These are phyloP conservation scores for Glaciozyma antarctica DNA, from an alignment of 768 basidiomycete species.

Conservation along the genomic window DNA sequence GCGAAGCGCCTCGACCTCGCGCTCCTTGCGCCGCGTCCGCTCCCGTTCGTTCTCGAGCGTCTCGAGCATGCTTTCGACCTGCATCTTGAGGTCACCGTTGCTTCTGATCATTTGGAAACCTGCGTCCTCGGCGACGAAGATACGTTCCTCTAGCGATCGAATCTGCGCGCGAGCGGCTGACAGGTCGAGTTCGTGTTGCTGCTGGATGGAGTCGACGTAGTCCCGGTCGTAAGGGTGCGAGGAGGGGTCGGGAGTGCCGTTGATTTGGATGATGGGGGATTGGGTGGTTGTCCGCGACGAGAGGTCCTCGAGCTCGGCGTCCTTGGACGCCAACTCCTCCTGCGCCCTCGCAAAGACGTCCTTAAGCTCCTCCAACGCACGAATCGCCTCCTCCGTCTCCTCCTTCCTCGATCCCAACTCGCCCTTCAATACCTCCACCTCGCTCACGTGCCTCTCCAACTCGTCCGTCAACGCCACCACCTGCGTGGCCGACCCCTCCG, in stretches of 20 bases:
- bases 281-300: not conserved
- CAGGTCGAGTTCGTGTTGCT: slow-evolving; percentile 70
- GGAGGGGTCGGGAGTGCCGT: not conserved
- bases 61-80: slow-evolving; percentile 26
- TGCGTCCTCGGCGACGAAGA: slow-evolving; percentile 63
- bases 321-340: slow-evolving; percentile 11
- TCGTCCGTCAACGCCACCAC: slow-evolving; percentile 9
- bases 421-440: slow-evolving; percentile 8
- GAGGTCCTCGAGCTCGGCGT: slow-evolving; percentile 1
- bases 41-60: slow-evolving; percentile 24
- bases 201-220: slow-evolving; percentile 51
- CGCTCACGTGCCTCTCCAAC: slow-evolving; percentile 11
- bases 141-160: slow-evolving; percentile 59
- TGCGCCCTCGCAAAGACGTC: slow-evolving; percentile 5
- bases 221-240: not conserved
- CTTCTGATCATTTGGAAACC: slow-evolving; percentile 44
- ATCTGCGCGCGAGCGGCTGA: slow-evolving; percentile 71
- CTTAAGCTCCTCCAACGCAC: slow-evolving; percentile 15
- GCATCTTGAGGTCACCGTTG: slow-evolving; percentile 30
- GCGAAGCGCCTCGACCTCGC: not conserved
- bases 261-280: not conserved
- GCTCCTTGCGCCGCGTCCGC: slow-evolving; percentile 8
- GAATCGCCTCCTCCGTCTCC: slow-evolving; percentile 36
- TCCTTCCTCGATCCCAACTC: slow-evolving; percentile 32
- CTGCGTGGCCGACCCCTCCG: not conserved